These are phyloP conservation scores for Pseudogymnoascus sp. DNA, from an alignment of 2,329 filamentous ascomycete genomes.

Conservation along the genomic window DNA sequence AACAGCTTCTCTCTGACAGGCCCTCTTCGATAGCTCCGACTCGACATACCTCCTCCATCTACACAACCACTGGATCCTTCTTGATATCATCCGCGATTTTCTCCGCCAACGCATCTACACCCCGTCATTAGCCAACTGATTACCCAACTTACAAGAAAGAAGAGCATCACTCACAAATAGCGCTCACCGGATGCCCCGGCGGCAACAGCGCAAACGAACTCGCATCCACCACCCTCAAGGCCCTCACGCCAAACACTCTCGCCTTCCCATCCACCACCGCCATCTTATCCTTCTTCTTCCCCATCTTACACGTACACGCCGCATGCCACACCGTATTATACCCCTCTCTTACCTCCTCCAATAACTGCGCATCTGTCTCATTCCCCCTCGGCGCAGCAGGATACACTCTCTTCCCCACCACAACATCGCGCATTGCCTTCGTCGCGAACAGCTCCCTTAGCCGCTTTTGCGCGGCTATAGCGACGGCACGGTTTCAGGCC, in stretches of 20 bases:
- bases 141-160: not conserved
- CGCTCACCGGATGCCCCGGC: slow-evolving; percentile 35
- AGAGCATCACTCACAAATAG: slow-evolving; percentile 29
- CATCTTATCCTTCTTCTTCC: slow-evolving; percentile 14
- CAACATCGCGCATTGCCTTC: slow-evolving; percentile 15
- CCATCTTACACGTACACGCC: slow-evolving; percentile 17
- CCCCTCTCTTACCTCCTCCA: slow-evolving; percentile 9
- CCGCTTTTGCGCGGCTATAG: slow-evolving; percentile 36
- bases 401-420: not conserved
- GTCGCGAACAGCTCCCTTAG: slow-evolving; percentile 28
- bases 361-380: slow-evolving; percentile 23
- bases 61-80: slow-evolving; percentile 2
- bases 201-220: slow-evolving; percentile 20
- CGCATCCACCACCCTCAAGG: slow-evolving; percentile 16
- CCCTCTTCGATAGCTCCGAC: not conserved
- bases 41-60: not conserved
- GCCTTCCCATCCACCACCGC: slow-evolving; percentile 15
- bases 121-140: not conserved
- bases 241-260: slow-evolving; percentile 15
- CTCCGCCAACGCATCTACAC: slow-evolving; percentile 34
- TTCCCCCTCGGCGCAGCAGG: slow-evolving; percentile 10
- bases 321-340: slow-evolving; percentile 10
- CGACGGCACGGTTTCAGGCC: slow-evolving; percentile 33
- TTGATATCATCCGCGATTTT: slow-evolving; percentile 32
- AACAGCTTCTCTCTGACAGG: not conserved